Percentiles rank a stretch among this genome's conserved stretches.
Evolutionary conservation across 306 rosid genomes (phyloP).

Genomic region (Purshia tridentata): DNA sequence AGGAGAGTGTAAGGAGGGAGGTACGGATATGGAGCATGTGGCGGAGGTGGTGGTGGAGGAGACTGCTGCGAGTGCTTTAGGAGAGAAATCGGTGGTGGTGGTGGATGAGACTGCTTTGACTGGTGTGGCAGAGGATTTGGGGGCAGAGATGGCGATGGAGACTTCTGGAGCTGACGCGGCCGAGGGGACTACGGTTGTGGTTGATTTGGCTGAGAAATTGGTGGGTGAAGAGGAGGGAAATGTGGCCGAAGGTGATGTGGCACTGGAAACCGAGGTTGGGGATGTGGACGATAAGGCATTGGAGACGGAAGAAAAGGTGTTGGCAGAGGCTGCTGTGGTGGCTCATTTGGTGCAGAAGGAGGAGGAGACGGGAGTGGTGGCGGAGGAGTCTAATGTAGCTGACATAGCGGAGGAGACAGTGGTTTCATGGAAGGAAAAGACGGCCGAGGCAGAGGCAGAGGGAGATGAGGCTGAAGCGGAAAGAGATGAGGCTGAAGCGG

Average conservation of each 20-base stretch:
- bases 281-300: background rate
- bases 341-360: background rate
- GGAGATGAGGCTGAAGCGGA: background rate
- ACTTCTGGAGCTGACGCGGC: too few species aligned
- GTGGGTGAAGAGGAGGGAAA: background rate
- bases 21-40: background rate
- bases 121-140: background rate
- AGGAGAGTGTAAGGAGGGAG: slow-evolving; percentile 12
- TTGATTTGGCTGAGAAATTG: too few species aligned
- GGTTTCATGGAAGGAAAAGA: background rate
- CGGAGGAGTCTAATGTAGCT: slow-evolving; percentile 4
- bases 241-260: background rate
- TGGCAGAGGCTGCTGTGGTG: background rate
- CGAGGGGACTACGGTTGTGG: too few species aligned
- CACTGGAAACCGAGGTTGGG: slow-evolving; percentile 4
- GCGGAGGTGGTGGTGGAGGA: background rate
- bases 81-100: background rate
- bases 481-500: background rate
- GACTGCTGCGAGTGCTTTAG: slow-evolving; percentile 6
- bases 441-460: background rate
- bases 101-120: background rate
- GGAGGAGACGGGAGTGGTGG: background rate
- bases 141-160: too few species aligned
- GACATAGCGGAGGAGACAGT: background rate
- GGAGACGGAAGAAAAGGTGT: background rate